phyloP scores from a whole-genome alignment of 2,329 filamentous ascomycete species.

The Chaetomiaceae sp. region DNA sequence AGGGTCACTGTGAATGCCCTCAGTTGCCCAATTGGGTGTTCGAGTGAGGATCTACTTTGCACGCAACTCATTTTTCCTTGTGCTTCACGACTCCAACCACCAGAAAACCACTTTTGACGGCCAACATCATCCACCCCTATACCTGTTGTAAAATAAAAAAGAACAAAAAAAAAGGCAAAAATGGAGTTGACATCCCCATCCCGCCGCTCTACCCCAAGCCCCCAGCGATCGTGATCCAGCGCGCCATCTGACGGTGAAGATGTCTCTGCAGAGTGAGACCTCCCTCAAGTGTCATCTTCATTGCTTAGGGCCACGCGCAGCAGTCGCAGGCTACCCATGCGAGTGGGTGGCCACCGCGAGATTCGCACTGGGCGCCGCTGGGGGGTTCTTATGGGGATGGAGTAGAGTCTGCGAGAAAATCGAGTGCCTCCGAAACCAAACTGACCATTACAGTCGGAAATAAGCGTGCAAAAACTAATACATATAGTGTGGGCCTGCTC shows the following conservation, averaged over 20 bases:
- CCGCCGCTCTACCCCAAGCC: constrained; percentile 52
- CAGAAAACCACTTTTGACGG: too few relatives aligned
- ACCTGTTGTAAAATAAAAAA: not conserved
- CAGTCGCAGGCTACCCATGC: constrained; percentile 62
- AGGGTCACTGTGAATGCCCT: too few relatives aligned
- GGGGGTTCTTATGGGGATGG: constrained; percentile 53
- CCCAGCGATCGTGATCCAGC: constrained; percentile 61
- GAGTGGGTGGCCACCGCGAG: constrained; percentile 62
- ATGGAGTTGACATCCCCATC: constrained; percentile 51
- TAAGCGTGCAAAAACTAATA: constrained; percentile 3
- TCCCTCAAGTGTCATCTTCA: constrained; percentile 66
- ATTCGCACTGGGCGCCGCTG: constrained; percentile 63
- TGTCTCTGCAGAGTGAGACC: constrained; percentile 67
- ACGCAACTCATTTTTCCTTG: too few relatives aligned
- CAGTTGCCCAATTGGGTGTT: too few relatives aligned
- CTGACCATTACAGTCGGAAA: constrained; percentile 58
- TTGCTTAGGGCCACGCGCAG: constrained; percentile 59
- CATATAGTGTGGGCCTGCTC: not conserved
- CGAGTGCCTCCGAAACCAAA: constrained; percentile 51
- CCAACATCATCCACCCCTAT: too few relatives aligned
- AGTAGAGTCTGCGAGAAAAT: constrained; percentile 42
- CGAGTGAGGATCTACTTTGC: too few relatives aligned
- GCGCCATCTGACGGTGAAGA: constrained; percentile 67
- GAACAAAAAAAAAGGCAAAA: constrained; percentile 17
- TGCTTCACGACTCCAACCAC: too few relatives aligned